A percentile compares a stretch with the other conserved stretches of the same genome.
These are phyloP conservation scores for Rhizoclosmatium sp. DNA, from an alignment of 192 early-diverging fungal species.

Conservation along the genomic window DNA sequence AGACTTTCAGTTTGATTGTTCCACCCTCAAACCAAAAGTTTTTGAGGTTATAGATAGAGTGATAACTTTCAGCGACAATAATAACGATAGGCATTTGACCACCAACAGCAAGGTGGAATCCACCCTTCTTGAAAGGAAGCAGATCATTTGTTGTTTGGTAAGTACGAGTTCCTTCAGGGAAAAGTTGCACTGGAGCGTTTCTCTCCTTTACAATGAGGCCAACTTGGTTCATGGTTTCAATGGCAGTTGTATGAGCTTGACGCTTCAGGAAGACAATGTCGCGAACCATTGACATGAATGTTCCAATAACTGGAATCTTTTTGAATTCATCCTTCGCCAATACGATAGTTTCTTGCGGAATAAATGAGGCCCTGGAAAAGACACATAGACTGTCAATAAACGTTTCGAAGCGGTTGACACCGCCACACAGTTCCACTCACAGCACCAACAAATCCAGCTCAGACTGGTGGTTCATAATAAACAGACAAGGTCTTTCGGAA, in stretches of 20 bases:
- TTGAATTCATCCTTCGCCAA: constrained; percentile 30
- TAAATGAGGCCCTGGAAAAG: not conserved
- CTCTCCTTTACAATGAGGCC: constrained; percentile 75
- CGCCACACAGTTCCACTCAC: not conserved
- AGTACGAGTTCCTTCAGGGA: constrained; percentile 93
- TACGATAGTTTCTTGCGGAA: not conserved
- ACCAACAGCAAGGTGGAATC: constrained; percentile 92
- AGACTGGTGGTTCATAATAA: constrained; percentile 77
- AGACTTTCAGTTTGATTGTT: constrained; percentile 60
- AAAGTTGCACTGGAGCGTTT: constrained; percentile 79
- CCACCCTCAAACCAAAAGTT: constrained; percentile 60
- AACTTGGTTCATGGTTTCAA: constrained; percentile 76
- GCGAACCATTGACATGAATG: not conserved
- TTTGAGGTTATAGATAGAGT: constrained; percentile 64
- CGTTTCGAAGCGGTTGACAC: not conserved
- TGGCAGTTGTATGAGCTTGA: constrained; percentile 56
- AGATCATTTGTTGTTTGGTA: constrained; percentile 73
- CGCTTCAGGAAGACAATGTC: constrained; percentile 35
- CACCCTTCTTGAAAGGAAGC: constrained; percentile 97
- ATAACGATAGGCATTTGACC: constrained; percentile 86
- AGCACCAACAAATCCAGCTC: constrained; percentile 66
- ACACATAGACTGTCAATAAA: not conserved
- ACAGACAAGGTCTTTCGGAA: constrained; percentile 32
- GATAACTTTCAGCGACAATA: constrained; percentile 75
- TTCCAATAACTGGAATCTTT: constrained; percentile 28